Evolutionary conservation across 1,284 basidiomycete genomes (phyloP).

Genomic region (Spongiforma sp.): DNA sequence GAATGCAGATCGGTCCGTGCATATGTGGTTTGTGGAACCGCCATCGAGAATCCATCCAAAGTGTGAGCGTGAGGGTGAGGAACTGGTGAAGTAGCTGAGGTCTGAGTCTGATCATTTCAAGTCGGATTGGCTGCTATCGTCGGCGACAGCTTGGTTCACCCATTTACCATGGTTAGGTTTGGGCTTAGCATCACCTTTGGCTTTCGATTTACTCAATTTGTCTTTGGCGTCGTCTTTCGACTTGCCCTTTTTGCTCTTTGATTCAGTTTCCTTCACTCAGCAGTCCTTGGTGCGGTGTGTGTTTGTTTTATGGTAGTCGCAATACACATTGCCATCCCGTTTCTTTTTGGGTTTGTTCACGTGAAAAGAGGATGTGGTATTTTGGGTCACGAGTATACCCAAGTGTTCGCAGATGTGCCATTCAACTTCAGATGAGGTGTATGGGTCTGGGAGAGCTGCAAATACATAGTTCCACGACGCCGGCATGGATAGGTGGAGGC

Average conservation of each 20-base stretch:
- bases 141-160: neutral
- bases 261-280: neutral
- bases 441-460: neutral
- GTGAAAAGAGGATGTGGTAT: neutral
- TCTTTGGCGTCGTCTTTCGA: neutral
- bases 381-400: neutral
- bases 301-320: neutral
- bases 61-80: neutral
- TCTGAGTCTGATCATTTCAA: neutral
- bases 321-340: too few species aligned
- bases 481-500: too few species aligned
- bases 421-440: conserved; percentile 6
- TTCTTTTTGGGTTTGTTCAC: too few species aligned
- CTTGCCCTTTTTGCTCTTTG: neutral
- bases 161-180: neutral
- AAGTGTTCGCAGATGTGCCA: conserved; percentile 3
- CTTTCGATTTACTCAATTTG: neutral
- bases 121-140: neutral
- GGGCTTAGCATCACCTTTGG: neutral
- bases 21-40: conserved; percentile 15
- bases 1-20: conserved; percentile 8
- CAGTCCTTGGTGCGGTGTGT: neutral
- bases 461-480: conserved; percentile 10
- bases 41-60: conserved; percentile 17
- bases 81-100: neutral